Evolutionary conservation across 495 filamentous ascomycete species (phyloP).

Genomic region (Hypoxylon lenormandii): DNA sequence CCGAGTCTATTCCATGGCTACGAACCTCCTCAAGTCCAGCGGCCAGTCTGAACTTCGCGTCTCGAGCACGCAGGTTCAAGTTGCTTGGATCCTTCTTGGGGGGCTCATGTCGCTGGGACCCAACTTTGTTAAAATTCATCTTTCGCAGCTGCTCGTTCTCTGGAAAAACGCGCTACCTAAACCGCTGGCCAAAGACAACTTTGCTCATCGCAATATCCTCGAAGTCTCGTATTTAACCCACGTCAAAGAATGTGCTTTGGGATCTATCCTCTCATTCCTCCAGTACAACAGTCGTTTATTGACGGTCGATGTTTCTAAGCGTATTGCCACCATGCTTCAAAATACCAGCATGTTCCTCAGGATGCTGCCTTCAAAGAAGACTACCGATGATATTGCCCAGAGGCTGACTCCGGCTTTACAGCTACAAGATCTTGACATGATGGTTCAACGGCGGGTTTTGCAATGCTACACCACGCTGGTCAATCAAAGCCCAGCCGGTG

Average conservation of each 20-base stretch:
- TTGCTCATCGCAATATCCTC: constrained; percentile 78
- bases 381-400: constrained; percentile 86
- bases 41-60: constrained; percentile 89
- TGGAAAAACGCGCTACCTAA: constrained; percentile 98
- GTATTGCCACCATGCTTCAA: constrained; percentile 93
- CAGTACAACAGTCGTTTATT: constrained; percentile 92
- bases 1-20: constrained; percentile 88
- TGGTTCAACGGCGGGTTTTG: constrained; percentile 91
- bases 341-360: constrained; percentile 90
- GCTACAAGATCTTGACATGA: constrained; percentile 88
- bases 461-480: constrained; percentile 95
- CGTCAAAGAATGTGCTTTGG: constrained; percentile 93
- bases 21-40: constrained; percentile 90
- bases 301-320: constrained; percentile 92
- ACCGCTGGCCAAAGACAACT: constrained; percentile 90
- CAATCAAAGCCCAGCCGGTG: constrained; percentile 81
- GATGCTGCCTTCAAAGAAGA: constrained; percentile 83
- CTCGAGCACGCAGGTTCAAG: constrained; percentile 93
- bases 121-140: constrained; percentile 98
- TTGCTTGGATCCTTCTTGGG: constrained; percentile 96
- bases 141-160: constrained; percentile 92
- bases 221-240: constrained; percentile 94
- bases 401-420: constrained; percentile 87
- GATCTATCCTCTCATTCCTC: constrained; percentile 90
- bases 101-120: constrained; percentile 96